A percentile compares a stretch with the other conserved stretches of the same genome.
Conservation (phyloP, 164 flowering plant genomes). For the Santalum album region DNA sequence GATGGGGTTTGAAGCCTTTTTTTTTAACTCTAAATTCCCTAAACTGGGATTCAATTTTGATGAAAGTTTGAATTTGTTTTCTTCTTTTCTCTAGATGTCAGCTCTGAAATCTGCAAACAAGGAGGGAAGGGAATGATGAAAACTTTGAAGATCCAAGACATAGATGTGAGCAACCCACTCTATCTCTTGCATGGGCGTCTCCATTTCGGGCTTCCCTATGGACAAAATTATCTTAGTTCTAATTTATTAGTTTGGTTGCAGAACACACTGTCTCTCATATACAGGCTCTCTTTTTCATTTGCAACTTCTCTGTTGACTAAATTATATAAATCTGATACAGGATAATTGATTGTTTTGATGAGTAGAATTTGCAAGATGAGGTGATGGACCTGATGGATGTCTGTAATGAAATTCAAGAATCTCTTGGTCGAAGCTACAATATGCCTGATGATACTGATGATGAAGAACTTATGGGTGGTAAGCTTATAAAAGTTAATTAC, state of each 20-base stretch:
- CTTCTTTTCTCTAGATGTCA: conserved; percentile 57
- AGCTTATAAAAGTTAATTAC: conserved; percentile 15
- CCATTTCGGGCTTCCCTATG: no score
- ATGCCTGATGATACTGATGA: conserved; percentile 98
- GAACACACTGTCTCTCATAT: not conserved
- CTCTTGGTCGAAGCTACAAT: conserved; percentile 89
- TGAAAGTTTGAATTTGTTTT: conserved; percentile 5
- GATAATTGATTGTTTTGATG: not conserved
- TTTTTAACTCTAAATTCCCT: no score
- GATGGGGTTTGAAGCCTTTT: not conserved
- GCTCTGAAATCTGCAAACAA: conserved; percentile 79
- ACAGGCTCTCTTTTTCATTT: not conserved
- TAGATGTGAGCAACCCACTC: conserved; percentile 52
- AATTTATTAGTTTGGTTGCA: no score
- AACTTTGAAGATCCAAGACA: conserved; percentile 76
- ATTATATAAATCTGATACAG: not conserved
- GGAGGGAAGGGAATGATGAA: conserved; percentile 89
- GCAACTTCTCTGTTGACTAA: no score
- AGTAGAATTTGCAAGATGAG: conserved; percentile 94
- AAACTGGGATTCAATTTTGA: not conserved
- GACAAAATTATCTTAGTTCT: no score
- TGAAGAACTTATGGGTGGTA: conserved; percentile 97
- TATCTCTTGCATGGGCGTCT: not conserved
- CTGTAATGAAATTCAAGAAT: conserved; percentile 88
- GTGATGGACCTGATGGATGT: conserved; percentile 98